These are phyloP conservation scores for Brassica cretica DNA, from an alignment of 345 rosid genomes.

Conservation along the genomic window DNA sequence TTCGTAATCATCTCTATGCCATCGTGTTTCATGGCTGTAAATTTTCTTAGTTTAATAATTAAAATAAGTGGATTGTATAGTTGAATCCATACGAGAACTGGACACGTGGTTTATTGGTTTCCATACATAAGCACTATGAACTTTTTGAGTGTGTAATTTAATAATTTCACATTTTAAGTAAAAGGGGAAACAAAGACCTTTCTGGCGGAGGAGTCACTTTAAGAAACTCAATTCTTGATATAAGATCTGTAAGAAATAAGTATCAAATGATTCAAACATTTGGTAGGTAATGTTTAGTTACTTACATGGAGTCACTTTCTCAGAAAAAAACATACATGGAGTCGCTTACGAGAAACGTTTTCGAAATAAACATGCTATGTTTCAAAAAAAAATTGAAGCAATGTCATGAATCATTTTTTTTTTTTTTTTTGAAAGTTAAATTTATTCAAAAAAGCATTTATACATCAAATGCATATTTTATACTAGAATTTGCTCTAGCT, in stretches of 20 bases:
- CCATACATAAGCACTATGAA: neutral
- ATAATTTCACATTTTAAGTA: neutral
- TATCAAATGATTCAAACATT: neutral
- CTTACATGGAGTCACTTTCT: neutral
- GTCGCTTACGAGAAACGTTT: neutral
- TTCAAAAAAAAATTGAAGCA: neutral
- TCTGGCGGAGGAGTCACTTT: neutral
- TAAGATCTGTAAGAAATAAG: neutral
- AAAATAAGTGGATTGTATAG: neutral
- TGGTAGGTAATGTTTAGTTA: neutral
- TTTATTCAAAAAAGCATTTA: too few species aligned
- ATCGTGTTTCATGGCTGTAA: neutral
- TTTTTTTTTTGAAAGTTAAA: too few species aligned
- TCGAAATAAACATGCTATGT: neutral
- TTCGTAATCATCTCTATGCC: neutral
- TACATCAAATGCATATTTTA: neutral
- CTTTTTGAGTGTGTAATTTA: neutral
- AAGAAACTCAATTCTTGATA: neutral
- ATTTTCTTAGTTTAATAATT: neutral
- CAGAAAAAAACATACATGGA: neutral
- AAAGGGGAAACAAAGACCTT: neutral
- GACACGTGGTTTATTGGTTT: constrained; percentile 1
- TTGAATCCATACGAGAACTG: neutral
- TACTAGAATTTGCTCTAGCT: too few species aligned
- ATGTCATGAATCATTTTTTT: neutral